phyloP scores from a whole-genome alignment of 176 grass and related monocot genomes.

The Aegilops sharonensis region DNA sequence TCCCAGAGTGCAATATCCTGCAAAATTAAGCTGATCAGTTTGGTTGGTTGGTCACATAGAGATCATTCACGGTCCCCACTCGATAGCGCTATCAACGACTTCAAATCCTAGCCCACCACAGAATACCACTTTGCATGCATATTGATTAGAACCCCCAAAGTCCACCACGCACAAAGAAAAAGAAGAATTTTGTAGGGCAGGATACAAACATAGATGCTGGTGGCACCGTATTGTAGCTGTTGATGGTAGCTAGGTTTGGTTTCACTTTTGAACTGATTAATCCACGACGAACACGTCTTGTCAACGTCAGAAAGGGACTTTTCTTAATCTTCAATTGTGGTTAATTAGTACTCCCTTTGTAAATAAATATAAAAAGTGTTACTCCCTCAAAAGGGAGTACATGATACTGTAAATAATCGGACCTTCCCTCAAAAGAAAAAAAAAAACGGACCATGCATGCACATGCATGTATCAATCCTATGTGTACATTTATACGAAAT shows the following conservation, averaged over 20 bases:
- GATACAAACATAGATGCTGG: neutral
- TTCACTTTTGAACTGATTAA: neutral
- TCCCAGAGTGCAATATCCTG: neutral
- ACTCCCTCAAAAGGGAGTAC: no score
- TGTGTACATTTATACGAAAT: neutral
- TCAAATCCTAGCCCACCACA: conserved; percentile 23
- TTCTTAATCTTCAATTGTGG: neutral
- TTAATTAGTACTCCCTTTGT: neutral
- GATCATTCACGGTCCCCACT: neutral
- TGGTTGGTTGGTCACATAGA: neutral
- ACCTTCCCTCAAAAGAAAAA: no score
- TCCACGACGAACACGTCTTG: neutral
- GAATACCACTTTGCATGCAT: conserved; percentile 15
- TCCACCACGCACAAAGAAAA: neutral
- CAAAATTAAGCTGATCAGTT: neutral
- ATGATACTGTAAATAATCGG: neutral
- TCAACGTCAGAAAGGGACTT: neutral
- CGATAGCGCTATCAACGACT: neutral
- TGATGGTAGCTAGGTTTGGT: neutral
- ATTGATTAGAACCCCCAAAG: neutral
- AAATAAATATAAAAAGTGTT: no score
- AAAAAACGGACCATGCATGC: neutral
- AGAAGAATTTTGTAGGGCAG: neutral
- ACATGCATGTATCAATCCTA: neutral
- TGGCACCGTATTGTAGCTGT: neutral